Percentiles rank a stretch among this genome's conserved stretches.
phyloP scores from a whole-genome alignment of 352 stramenopile genomes.

The Globisporangium nunn region DNA sequence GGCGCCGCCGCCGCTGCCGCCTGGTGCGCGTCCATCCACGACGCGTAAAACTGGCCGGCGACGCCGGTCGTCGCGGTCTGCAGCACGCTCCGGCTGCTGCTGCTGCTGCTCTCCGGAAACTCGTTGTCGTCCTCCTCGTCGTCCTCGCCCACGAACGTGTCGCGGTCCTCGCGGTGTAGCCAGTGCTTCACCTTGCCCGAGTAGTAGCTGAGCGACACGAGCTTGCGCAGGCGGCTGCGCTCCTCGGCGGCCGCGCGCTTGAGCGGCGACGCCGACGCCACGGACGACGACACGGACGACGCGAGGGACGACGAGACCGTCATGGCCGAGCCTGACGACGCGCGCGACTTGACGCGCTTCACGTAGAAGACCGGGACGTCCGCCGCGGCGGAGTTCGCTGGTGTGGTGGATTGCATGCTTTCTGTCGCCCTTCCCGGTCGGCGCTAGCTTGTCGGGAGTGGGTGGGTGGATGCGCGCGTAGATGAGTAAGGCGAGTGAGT shows the following conservation, averaged over 20 bases:
- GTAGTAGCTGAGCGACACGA: slow-evolving; percentile 56
- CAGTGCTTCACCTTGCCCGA: slow-evolving; percentile 39
- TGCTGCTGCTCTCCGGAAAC: slow-evolving; percentile 46
- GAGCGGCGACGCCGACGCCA: not conserved
- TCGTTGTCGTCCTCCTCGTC: slow-evolving; percentile 44
- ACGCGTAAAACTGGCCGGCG: slow-evolving; percentile 11
- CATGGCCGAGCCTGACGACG: not conserved
- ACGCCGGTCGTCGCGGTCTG: not conserved
- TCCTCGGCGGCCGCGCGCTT: slow-evolving; percentile 17
- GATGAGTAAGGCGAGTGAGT: not conserved
- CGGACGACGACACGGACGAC: slow-evolving; percentile 1
- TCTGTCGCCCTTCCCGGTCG: too few species aligned
- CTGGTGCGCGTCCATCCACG: slow-evolving; percentile 11
- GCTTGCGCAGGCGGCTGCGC: slow-evolving; percentile 37
- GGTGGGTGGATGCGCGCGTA: too few species aligned
- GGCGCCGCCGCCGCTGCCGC: slow-evolving; percentile 15
- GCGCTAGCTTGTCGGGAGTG: too few species aligned
- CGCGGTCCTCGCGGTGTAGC: slow-evolving; percentile 46
- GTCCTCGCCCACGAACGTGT: slow-evolving; percentile 51
- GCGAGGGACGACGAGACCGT: not conserved
- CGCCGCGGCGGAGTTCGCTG: too few species aligned
- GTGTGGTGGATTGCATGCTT: too few species aligned
- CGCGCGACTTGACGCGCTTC: not conserved
- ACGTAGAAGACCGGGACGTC: slow-evolving; percentile 1
- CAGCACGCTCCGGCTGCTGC: slow-evolving; percentile 23